A percentile compares a stretch with the other conserved stretches of the same genome.
phyloP scores from a whole-genome alignment of 305 asterid genomes.

The Rubia peregrina region DNA sequence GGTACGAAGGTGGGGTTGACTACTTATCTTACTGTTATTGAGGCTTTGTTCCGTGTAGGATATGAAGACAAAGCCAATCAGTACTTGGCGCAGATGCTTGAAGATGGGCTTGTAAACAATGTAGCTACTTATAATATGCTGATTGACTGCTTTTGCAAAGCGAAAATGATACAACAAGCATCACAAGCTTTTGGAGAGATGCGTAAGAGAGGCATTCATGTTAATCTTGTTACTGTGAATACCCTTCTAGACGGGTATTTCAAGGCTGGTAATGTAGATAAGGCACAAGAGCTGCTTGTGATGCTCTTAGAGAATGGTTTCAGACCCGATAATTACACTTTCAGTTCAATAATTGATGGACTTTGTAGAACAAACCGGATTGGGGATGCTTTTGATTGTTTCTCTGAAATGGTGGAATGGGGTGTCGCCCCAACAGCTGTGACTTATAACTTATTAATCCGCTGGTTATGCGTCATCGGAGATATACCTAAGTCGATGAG shows the following conservation, averaged over 20 bases:
- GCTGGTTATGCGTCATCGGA: conserved; percentile 59
- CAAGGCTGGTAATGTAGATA: conserved; percentile 44
- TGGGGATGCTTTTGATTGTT: conserved; percentile 77
- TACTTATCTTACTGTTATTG: conserved; percentile 49
- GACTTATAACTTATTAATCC: conserved; percentile 67
- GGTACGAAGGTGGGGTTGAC: conserved; percentile 49
- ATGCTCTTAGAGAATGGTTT: conserved; percentile 55
- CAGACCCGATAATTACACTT: conserved; percentile 70
- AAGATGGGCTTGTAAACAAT: conserved; percentile 40
- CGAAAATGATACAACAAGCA: conserved; percentile 59
- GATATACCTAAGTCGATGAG: conserved; percentile 46
- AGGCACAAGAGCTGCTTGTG: conserved; percentile 47
- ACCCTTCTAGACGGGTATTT: conserved; percentile 67
- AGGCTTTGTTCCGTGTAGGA: conserved; percentile 48
- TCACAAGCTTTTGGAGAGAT: conserved; percentile 45
- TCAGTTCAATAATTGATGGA: conserved; percentile 68
- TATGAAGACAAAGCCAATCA: conserved; percentile 48
- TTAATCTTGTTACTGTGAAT: conserved; percentile 70
- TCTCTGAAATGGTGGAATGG: conserved; percentile 75
- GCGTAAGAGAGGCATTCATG: conserved; percentile 45
- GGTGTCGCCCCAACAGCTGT: conserved; percentile 63
- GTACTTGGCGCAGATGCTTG: conserved; percentile 44
- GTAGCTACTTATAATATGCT: conserved; percentile 62
- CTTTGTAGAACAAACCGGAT: conserved; percentile 55
- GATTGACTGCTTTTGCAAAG: conserved; percentile 78